Conservation (phyloP, 2,329 filamentous ascomycete species). For the Blumeria hordei region DNA sequence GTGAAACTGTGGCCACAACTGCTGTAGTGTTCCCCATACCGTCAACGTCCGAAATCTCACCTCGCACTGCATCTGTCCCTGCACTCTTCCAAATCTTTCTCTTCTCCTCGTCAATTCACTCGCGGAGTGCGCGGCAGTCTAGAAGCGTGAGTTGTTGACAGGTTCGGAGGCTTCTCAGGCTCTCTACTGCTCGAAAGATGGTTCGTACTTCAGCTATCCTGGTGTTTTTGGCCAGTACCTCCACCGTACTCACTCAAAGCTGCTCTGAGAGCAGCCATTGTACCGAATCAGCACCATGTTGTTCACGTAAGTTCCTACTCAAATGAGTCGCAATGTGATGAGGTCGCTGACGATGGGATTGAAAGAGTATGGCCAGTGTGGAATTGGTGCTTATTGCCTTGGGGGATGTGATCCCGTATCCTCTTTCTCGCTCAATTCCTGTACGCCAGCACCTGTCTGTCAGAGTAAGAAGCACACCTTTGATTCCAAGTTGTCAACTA, state of each 20-base stretch:
- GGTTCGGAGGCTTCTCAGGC: no score
- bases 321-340: background rate
- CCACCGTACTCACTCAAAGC: slow-evolving; percentile 8
- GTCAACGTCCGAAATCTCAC: no score
- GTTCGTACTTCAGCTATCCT: slow-evolving; percentile 6
- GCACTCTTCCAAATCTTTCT: no score
- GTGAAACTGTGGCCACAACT: no score
- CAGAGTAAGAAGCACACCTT: slow-evolving; percentile 50
- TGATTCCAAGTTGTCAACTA: slow-evolving; percentile 36
- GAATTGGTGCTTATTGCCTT: slow-evolving; percentile 81
- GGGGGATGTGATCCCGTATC: slow-evolving; percentile 80
- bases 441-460: slow-evolving; percentile 66
- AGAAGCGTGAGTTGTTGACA: no score
- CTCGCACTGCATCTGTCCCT: no score
- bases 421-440: slow-evolving; percentile 65
- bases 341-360: background rate
- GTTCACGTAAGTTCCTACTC: slow-evolving; percentile 40
- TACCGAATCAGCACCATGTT: slow-evolving; percentile 49
- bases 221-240: slow-evolving; percentile 5
- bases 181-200: background rate
- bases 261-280: slow-evolving; percentile 35
- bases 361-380: slow-evolving; percentile 76
- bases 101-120: no score
- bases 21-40: no score
- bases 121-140: no score